These are phyloP conservation scores for Penicillium sp. DNA, from an alignment of 2,329 filamentous ascomycete species.

Conservation along the genomic window DNA sequence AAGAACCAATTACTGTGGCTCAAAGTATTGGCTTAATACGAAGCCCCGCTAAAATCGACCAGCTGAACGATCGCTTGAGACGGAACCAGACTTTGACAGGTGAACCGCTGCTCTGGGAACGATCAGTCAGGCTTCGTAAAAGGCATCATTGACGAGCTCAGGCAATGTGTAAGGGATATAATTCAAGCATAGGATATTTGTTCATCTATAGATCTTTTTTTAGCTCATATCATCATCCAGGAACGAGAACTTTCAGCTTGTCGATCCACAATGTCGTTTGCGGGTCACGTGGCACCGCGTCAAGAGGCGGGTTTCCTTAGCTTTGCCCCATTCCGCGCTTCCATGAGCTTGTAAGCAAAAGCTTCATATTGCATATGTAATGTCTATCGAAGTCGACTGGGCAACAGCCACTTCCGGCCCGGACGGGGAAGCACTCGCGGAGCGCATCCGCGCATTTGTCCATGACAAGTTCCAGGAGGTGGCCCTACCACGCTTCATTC, in stretches of 20 bases:
- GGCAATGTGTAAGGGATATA: not conserved
- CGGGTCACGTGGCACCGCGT: constrained; percentile 11
- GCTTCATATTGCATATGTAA: constrained; percentile 46
- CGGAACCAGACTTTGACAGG: no score
- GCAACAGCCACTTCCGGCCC: constrained; percentile 84
- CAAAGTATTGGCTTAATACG: not conserved
- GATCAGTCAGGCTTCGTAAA: not conserved
- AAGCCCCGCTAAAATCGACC: constrained; percentile 1
- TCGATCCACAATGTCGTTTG: constrained; percentile 3
- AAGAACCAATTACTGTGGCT: not conserved
- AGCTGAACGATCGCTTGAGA: not conserved
- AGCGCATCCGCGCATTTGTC: constrained; percentile 86
- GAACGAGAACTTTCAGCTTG: not conserved
- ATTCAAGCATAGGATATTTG: not conserved
- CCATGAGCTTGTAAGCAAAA: not conserved
- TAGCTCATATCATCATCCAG: not conserved
- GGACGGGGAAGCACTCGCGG: constrained; percentile 81
- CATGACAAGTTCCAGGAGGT: constrained; percentile 95
- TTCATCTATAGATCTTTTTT: not conserved
- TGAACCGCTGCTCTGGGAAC: no score
- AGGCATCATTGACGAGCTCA: not conserved
- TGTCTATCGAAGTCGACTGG: constrained; percentile 99
- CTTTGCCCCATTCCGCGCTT: constrained; percentile 1
- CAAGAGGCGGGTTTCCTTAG: constrained; percentile 2
- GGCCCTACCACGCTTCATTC: constrained; percentile 90